Evolutionary conservation across 2,329 filamentous ascomycete species (phyloP).

Genomic region (Phaeophleospora eucalypticola): DNA sequence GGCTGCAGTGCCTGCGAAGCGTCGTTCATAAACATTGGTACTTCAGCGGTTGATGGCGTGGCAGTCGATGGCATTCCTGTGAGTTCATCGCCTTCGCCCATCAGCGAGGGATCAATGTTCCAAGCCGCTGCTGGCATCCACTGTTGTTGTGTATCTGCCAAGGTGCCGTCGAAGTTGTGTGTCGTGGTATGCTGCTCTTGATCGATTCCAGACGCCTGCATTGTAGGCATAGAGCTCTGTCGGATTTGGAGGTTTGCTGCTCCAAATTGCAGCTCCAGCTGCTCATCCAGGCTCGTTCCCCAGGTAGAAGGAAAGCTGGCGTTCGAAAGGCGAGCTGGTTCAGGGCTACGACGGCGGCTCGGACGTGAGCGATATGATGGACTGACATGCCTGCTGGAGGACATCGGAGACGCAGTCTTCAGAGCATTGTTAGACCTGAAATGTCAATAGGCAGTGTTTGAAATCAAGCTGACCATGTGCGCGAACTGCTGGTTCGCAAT

Average conservation of each 20-base stretch:
- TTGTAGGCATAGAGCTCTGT: background rate
- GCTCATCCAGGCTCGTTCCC: background rate
- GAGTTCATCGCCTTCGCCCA: background rate
- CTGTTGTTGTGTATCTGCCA: background rate
- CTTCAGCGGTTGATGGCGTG: conserved; percentile 1
- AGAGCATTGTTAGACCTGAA: background rate
- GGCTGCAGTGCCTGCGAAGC: conserved; percentile 2
- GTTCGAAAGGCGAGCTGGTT: background rate
- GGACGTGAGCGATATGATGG: background rate
- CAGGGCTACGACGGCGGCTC: background rate
- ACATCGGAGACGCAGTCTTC: background rate
- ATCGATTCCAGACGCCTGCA: background rate
- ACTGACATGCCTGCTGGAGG: background rate
- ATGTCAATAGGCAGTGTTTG: background rate
- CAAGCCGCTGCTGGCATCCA: background rate
- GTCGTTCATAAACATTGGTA: too few species aligned
- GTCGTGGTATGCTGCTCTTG: conserved; percentile 1
- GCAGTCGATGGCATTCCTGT: background rate
- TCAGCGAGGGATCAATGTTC: background rate
- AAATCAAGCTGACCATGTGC: conserved; percentile 2
- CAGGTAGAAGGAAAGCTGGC: background rate
- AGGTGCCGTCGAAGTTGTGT: background rate
- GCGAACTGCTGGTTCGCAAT: conserved; percentile 4
- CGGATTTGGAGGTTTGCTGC: background rate
- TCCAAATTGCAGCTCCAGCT: background rate